phyloP scores from a whole-genome alignment of 2,329 filamentous ascomycete species.

The Penicillium sp. region DNA sequence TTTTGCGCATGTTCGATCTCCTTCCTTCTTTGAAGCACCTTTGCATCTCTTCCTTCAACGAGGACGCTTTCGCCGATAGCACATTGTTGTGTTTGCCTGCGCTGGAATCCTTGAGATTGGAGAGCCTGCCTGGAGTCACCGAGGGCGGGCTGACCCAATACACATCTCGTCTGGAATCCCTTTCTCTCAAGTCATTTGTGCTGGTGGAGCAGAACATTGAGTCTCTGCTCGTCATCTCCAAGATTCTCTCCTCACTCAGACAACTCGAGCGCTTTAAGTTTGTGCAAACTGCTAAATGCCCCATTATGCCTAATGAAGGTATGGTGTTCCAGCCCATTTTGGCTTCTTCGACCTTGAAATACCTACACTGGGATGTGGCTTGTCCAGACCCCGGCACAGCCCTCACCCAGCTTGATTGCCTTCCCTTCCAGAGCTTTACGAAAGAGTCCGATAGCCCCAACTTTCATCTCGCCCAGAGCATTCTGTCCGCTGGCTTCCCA shows the following conservation, averaged over 20 bases:
- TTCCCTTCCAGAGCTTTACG: conserved; percentile 37
- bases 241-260: conserved; percentile 50
- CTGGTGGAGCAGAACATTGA: conserved; percentile 57
- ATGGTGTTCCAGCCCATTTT: conserved; percentile 51
- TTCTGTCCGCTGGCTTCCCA: conserved; percentile 45
- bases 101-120: conserved; percentile 56
- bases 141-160: conserved; percentile 58
- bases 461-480: conserved; percentile 46
- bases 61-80: conserved; percentile 56
- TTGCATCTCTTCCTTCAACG: conserved; percentile 55
- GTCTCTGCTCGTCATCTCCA: conserved; percentile 53
- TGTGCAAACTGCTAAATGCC: conserved; percentile 51
- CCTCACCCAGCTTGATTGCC: conserved; percentile 39
- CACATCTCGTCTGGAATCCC: conserved; percentile 47
- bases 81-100: conserved; percentile 55
- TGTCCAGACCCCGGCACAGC: conserved; percentile 39
- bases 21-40: conserved; percentile 57
- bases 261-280: conserved; percentile 53
- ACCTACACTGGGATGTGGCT: conserved; percentile 59
- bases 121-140: conserved; percentile 57
- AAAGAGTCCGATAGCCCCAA: conserved; percentile 40
- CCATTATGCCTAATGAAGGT: conserved; percentile 44
- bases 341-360: conserved; percentile 50
- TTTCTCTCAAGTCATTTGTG: conserved; percentile 48
- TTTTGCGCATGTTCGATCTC: conserved; percentile 54